These are phyloP conservation scores for Aciculosporium take DNA, from an alignment of 2,329 filamentous ascomycete species.

Conservation along the genomic window DNA sequence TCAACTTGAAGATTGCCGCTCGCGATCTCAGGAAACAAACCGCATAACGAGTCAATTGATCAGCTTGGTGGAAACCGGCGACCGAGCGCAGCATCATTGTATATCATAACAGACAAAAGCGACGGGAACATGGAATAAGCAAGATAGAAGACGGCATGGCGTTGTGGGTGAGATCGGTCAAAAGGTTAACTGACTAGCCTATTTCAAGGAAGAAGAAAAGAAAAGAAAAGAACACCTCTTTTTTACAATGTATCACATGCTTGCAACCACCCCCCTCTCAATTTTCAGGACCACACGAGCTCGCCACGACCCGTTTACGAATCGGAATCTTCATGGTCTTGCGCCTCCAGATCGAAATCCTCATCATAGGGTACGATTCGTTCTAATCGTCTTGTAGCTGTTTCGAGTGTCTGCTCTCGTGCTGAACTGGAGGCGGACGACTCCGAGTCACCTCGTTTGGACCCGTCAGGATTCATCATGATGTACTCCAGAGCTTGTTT, in stretches of 20 bases:
- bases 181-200: slow-evolving; percentile 1
- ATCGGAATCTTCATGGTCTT: slow-evolving; percentile 7
- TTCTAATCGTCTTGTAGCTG: slow-evolving; percentile 8
- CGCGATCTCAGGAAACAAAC: slow-evolving; percentile 40
- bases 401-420: slow-evolving; percentile 10
- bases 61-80: background rate
- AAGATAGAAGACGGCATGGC: slow-evolving; percentile 8
- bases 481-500: background rate
- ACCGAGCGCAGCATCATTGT: slow-evolving; percentile 10
- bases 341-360: slow-evolving; percentile 8
- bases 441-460: slow-evolving; percentile 6
- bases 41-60: slow-evolving; percentile 17
- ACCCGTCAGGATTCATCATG: background rate
- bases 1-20: slow-evolving; percentile 49
- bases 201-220: background rate
- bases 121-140: slow-evolving; percentile 6
- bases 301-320: background rate
- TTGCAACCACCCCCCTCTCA: background rate
- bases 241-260: background rate
- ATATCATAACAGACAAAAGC: slow-evolving; percentile 14
- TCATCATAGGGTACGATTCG: slow-evolving; percentile 2
- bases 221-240: background rate
- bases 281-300: background rate
- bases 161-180: background rate
- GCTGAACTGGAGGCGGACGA: slow-evolving; percentile 12